Percentiles rank a stretch among this genome's conserved stretches.
These are phyloP conservation scores for Trichoderma sp. DNA, from an alignment of 2,329 filamentous ascomycete genomes.

Conservation along the genomic window DNA sequence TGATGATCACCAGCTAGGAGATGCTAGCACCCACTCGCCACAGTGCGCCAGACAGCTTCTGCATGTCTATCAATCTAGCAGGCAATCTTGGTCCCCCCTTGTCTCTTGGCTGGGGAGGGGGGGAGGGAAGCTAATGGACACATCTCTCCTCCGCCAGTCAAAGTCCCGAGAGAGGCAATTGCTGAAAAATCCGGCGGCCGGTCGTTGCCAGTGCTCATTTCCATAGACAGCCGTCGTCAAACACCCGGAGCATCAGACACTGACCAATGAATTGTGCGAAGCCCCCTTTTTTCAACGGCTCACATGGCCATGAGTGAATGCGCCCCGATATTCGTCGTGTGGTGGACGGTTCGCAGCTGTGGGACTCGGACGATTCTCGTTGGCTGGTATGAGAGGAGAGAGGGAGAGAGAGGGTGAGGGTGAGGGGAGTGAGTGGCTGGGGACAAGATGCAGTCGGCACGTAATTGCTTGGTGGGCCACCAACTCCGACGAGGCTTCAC, in stretches of 20 bases:
- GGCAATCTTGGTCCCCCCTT: constrained; percentile 12
- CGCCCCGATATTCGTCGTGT: constrained; percentile 34
- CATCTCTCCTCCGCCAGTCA: not conserved
- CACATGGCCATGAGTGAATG: constrained; percentile 38
- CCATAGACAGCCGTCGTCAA: constrained; percentile 11
- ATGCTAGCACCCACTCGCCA: constrained; percentile 24
- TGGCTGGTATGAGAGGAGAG: not conserved
- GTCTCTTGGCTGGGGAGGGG: constrained; percentile 13
- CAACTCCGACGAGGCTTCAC: no score
- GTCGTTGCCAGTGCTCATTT: constrained; percentile 12
- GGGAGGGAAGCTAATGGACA: not conserved
- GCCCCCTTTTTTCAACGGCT: constrained; percentile 28
- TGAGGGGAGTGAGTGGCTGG: not conserved
- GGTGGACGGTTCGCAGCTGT: constrained; percentile 12
- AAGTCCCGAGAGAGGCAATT: not conserved
- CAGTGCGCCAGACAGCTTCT: constrained; percentile 24
- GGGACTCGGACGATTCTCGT: constrained; percentile 2
- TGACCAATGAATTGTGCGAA: constrained; percentile 18
- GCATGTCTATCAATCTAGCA: not conserved
- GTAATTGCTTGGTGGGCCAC: not conserved
- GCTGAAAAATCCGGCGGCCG: constrained; percentile 2
- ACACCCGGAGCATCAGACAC: constrained; percentile 8
- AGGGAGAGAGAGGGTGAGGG: no score
- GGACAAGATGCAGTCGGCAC: constrained; percentile 10
- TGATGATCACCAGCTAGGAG: constrained; percentile 29